These are phyloP conservation scores for Dalbergia oliveri DNA, from an alignment of 306 rosid genomes.

Conservation along the genomic window DNA sequence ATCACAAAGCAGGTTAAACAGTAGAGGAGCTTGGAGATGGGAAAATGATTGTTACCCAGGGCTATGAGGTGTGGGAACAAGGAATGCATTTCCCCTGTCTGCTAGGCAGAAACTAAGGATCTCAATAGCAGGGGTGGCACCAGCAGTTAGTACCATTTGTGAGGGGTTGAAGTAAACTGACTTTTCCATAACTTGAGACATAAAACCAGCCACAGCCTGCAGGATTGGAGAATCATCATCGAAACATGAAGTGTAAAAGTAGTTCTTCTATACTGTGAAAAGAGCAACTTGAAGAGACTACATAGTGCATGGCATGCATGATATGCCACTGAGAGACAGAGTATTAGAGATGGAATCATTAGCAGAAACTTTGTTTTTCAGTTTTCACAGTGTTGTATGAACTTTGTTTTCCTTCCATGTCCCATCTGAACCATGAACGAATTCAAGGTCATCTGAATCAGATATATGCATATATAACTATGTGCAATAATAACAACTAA, in stretches of 20 bases:
- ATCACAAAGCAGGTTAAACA: background rate
- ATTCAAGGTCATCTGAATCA: background rate
- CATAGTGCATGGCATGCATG: background rate
- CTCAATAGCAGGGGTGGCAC: conserved; percentile 81
- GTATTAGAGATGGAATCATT: background rate
- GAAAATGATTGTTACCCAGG: conserved; percentile 68
- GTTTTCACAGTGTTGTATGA: no score
- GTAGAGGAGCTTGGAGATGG: conserved; percentile 33
- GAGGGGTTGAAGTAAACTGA: conserved; percentile 75
- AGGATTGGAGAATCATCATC: conserved; percentile 40
- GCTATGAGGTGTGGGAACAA: conserved; percentile 89
- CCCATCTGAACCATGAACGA: background rate
- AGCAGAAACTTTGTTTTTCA: background rate
- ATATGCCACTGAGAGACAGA: background rate
- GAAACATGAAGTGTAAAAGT: conserved; percentile 12
- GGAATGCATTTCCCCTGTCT: conserved; percentile 88
- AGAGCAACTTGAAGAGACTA: conserved; percentile 12
- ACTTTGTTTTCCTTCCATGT: no score
- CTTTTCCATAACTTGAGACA: conserved; percentile 75
- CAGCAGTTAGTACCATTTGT: conserved; percentile 75
- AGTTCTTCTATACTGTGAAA: background rate
- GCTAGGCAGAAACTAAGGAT: conserved; percentile 93
- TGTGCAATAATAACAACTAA: background rate
- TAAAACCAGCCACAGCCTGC: conserved; percentile 92
- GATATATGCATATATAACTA: background rate